phyloP scores from a whole-genome alignment of 106 monocot species.

The Alisma plantagoaquatica region DNA sequence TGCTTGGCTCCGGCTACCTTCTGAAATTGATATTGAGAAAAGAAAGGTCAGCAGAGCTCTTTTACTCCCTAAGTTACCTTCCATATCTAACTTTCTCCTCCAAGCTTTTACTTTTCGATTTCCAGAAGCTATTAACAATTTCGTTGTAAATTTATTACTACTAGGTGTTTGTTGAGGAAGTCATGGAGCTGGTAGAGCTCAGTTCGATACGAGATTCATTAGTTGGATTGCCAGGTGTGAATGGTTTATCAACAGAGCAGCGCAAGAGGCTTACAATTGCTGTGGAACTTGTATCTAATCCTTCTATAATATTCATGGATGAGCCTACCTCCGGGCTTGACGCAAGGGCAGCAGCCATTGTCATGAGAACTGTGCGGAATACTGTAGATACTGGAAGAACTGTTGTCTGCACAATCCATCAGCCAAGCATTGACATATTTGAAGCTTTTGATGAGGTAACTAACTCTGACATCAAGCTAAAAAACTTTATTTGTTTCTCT shows the following conservation, averaged over 20 bases:
- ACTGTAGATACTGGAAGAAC: constrained; percentile 76
- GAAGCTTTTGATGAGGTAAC: constrained; percentile 81
- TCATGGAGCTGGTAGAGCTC: constrained; percentile 46
- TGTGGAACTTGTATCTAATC: constrained; percentile 66
- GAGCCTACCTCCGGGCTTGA: constrained; percentile 56
- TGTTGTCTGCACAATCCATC: constrained; percentile 81
- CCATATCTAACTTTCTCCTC: not conserved
- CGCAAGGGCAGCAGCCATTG: constrained; percentile 43
- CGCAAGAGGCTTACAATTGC: constrained; percentile 43
- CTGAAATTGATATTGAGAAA: constrained; percentile 33
- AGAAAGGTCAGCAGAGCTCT: constrained; percentile 36
- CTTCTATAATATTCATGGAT: constrained; percentile 82
- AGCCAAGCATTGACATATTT: constrained; percentile 86
- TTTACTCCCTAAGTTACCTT: not conserved
- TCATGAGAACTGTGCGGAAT: constrained; percentile 56
- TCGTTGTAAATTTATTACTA: not conserved
- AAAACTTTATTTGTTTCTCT: not conserved
- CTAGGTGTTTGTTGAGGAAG: constrained; percentile 38
- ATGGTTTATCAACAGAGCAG: constrained; percentile 45
- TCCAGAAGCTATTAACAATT: no score
- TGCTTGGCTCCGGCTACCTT: constrained; percentile 58
- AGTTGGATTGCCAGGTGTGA: constrained; percentile 34
- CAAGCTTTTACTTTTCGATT: no score
- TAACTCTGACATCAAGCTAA: not conserved
- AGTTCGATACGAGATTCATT: constrained; percentile 18